A percentile compares a stretch with the other conserved stretches of the same genome.
phyloP scores from a whole-genome alignment of 352 stramenopile species.

The Albugo laibachii region DNA sequence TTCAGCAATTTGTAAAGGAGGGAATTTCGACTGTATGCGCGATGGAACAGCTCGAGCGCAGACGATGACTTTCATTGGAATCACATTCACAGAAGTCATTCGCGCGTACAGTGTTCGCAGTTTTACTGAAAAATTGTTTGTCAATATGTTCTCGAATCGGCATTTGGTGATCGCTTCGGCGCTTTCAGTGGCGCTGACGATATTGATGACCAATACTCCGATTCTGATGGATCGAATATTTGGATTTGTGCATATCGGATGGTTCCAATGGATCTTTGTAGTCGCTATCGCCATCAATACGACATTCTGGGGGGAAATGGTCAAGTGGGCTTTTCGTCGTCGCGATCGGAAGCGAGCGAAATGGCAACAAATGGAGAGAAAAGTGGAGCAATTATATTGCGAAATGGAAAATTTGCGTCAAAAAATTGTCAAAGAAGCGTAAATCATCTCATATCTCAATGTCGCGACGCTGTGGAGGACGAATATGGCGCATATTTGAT shows the following conservation, averaged over 20 bases:
- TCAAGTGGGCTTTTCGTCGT: slow-evolving; percentile 23
- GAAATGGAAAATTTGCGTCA: slow-evolving; percentile 14
- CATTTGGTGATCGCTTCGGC: slow-evolving; percentile 32
- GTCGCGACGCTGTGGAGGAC: slow-evolving; percentile 59
- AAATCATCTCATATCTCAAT: slow-evolving; percentile 75
- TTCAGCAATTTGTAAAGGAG: slow-evolving; percentile 25
- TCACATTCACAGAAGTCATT: slow-evolving; percentile 54
- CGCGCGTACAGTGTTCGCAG: slow-evolving; percentile 57
- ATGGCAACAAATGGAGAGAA: slow-evolving; percentile 24
- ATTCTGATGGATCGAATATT: slow-evolving; percentile 43
- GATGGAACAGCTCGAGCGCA: slow-evolving; percentile 34
- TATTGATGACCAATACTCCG: slow-evolving; percentile 28
- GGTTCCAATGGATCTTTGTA: slow-evolving; percentile 29
- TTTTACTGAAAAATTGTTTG: slow-evolving; percentile 41
- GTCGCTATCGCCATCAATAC: slow-evolving; percentile 20
- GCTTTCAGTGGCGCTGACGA: slow-evolving; percentile 29
- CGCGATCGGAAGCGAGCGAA: slow-evolving; percentile 15
- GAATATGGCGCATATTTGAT: slow-evolving; percentile 85
- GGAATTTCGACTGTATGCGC: slow-evolving; percentile 35
- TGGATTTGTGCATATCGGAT: slow-evolving; percentile 42
- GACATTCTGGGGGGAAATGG: slow-evolving; percentile 32
- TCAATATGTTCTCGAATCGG: slow-evolving; percentile 40
- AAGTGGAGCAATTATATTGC: slow-evolving; percentile 31
- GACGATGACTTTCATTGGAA: slow-evolving; percentile 50
- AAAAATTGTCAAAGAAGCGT: no score